Percentiles rank a stretch among this genome's conserved stretches.
These are phyloP conservation scores for Pseudocercospora fijiensis DNA, from an alignment of 2,329 filamentous ascomycete genomes.

Conservation along the genomic window DNA sequence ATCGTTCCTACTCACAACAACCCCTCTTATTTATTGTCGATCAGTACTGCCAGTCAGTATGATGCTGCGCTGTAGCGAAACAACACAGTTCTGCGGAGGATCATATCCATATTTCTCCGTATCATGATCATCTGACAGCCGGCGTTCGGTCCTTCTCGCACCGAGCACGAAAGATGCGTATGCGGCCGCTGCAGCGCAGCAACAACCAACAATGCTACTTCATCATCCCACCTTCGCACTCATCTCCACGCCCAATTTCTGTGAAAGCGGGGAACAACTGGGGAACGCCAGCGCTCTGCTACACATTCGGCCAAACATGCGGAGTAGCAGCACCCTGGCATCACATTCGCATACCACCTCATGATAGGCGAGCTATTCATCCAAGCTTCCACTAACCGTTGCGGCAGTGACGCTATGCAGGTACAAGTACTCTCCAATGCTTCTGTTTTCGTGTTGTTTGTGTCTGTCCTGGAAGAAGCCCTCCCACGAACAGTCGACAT, in stretches of 20 bases:
- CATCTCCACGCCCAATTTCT: background rate
- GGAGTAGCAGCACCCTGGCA: background rate
- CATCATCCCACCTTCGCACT: constrained; percentile 1
- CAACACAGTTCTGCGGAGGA: background rate
- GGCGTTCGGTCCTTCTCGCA: background rate
- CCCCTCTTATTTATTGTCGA: no score
- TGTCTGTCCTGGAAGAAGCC: background rate
- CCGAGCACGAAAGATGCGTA: background rate
- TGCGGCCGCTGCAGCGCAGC: background rate
- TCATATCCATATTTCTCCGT: no score
- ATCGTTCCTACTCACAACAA: no score
- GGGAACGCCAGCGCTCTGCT: background rate
- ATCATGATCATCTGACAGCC: background rate
- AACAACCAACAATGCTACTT: background rate
- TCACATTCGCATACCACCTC: background rate
- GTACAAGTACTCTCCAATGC: constrained; percentile 21
- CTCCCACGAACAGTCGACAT: background rate
- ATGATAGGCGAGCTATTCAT: constrained; percentile 16
- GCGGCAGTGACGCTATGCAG: constrained; percentile 15
- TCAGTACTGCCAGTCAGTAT: no score
- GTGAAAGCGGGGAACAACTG: constrained; percentile 1
- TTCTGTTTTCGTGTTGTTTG: constrained; percentile 4
- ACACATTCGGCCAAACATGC: background rate
- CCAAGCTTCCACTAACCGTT: constrained; percentile 14
- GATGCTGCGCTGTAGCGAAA: no score